A percentile compares a stretch with the other conserved stretches of the same genome.
phyloP scores from a whole-genome alignment of 2,329 filamentous ascomycete genomes.

The Fonsecaea pedrosoi region DNA sequence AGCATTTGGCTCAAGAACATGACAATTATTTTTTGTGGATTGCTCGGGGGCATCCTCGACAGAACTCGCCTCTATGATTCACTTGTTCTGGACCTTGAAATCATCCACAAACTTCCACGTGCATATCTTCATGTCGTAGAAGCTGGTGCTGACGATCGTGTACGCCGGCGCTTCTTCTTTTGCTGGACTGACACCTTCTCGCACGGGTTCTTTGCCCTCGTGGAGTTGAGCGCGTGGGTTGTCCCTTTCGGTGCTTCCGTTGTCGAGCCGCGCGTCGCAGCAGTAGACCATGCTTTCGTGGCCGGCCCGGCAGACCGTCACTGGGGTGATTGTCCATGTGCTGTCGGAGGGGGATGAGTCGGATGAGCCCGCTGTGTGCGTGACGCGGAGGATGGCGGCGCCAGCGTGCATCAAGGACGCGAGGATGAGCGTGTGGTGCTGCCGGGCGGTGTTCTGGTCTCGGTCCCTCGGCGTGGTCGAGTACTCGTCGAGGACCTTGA shows the following conservation, averaged over 20 bases:
- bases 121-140: conserved; percentile 60
- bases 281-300: conserved; percentile 97
- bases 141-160: conserved; percentile 57
- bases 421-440: conserved; percentile 61
- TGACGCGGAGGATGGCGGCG: conserved; percentile 66
- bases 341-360: conserved; percentile 34
- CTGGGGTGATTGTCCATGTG: conserved; percentile 62
- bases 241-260: not conserved
- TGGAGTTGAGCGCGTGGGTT: not conserved
- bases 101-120: conserved; percentile 50
- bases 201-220: not conserved
- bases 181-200: not conserved
- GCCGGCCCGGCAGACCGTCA: conserved; percentile 74
- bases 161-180: conserved; percentile 24
- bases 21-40: not conserved
- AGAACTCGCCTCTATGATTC: not conserved
- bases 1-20: not conserved
- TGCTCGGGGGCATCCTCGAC: not conserved
- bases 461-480: not conserved
- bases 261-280: conserved; percentile 60
- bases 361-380: conserved; percentile 22
- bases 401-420: conserved; percentile 96
- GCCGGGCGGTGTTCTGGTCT: not conserved
- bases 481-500: conserved; percentile 62
- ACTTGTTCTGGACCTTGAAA: conserved; percentile 31